A percentile compares a stretch with the other conserved stretches of the same genome.
Conservation (phyloP, 2,329 filamentous ascomycete species). For the Arthrobotrys entomopaga region DNA sequence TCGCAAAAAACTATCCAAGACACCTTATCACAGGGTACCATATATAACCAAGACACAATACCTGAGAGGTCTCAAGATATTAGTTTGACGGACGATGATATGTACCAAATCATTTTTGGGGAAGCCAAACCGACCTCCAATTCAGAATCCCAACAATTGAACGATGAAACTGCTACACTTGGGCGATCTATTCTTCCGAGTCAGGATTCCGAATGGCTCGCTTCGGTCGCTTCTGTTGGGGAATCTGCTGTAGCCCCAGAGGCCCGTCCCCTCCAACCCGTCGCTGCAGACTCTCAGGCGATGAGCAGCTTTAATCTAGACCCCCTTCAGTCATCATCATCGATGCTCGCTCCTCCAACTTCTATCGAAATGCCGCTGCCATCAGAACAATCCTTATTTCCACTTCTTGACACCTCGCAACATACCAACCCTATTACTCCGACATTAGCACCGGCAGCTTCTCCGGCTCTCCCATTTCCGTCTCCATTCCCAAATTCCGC, state of each 20-base stretch:
- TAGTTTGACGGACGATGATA: constrained; percentile 12
- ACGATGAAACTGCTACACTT: constrained; percentile 9
- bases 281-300: constrained; percentile 29
- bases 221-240: constrained; percentile 3
- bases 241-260: constrained; percentile 20
- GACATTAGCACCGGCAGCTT: constrained; percentile 30
- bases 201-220: constrained; percentile 16
- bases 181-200: constrained; percentile 19
- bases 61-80: background rate
- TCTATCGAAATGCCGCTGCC: constrained; percentile 32
- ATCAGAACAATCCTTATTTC: constrained; percentile 11
- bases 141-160: background rate
- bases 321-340: background rate
- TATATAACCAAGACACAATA: background rate
- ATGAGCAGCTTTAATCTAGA: constrained; percentile 50
- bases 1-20: constrained; percentile 8
- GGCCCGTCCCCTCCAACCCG: constrained; percentile 10
- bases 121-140: constrained; percentile 2
- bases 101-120: constrained; percentile 42
- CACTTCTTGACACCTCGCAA: constrained; percentile 28
- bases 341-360: constrained; percentile 2
- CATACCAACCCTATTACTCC: constrained; percentile 32
- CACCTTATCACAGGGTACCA: background rate
- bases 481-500: constrained; percentile 47
- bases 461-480: constrained; percentile 34